A percentile compares a stretch with the other conserved stretches of the same genome.
These are phyloP conservation scores for Cadophora gregata DNA, from an alignment of 2,329 filamentous ascomycete genomes.

Conservation along the genomic window DNA sequence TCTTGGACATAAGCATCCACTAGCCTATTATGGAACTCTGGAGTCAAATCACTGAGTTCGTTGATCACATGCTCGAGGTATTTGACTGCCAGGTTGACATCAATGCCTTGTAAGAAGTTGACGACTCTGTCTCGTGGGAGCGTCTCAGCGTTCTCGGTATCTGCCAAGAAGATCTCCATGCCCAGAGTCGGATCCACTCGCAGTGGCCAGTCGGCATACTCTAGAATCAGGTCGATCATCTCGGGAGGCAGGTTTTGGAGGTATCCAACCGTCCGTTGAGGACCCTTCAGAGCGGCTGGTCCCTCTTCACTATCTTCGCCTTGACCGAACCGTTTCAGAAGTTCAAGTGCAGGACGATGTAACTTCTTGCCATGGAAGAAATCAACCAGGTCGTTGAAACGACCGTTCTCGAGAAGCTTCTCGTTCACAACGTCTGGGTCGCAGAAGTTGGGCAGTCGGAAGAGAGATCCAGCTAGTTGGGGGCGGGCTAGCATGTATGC, in stretches of 20 bases:
- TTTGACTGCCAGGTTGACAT: slow-evolving; percentile 72
- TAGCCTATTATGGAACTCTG: slow-evolving; percentile 86
- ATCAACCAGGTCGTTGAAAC: slow-evolving; percentile 95
- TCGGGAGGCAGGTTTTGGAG: slow-evolving; percentile 88
- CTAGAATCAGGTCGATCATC: slow-evolving; percentile 87
- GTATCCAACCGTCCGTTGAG: slow-evolving; percentile 84
- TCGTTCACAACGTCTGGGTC: slow-evolving; percentile 95
- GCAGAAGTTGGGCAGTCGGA: slow-evolving; percentile 96
- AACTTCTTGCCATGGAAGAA: slow-evolving; percentile 96
- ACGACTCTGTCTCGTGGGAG: slow-evolving; percentile 80
- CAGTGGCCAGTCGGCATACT: slow-evolving; percentile 90
- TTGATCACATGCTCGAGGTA: slow-evolving; percentile 92
- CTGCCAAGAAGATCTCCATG: slow-evolving; percentile 92
- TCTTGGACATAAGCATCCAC: slow-evolving; percentile 72
- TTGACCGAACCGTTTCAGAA: slow-evolving; percentile 81
- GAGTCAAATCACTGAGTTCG: slow-evolving; percentile 83
- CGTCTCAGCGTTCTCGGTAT: slow-evolving; percentile 93
- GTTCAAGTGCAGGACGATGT: slow-evolving; percentile 82
- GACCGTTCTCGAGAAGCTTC: slow-evolving; percentile 83
- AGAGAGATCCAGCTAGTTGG: slow-evolving; percentile 83
- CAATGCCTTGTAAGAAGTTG: slow-evolving; percentile 73
- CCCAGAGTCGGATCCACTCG: slow-evolving; percentile 73
- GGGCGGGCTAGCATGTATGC: slow-evolving; percentile 94
- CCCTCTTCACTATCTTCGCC: slow-evolving; percentile 56
- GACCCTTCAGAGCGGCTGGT: slow-evolving; percentile 71